Percentiles rank a stretch among this genome's conserved stretches.
phyloP scores from a whole-genome alignment of 2,329 filamentous ascomycete genomes.

The Colletotrichum orchidophilum region DNA sequence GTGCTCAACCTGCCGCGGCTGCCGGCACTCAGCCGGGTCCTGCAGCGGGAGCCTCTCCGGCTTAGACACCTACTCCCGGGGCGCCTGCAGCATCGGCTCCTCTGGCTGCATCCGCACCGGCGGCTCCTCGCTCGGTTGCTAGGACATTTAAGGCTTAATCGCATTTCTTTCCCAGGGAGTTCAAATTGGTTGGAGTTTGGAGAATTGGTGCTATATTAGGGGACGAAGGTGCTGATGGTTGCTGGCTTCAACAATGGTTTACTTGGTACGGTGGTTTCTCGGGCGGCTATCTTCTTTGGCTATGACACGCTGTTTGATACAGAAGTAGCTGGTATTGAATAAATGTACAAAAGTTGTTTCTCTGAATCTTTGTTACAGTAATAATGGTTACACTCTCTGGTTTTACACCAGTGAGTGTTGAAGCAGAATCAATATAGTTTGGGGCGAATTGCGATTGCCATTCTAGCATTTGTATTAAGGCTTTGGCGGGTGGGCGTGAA shows the following conservation, averaged over 20 bases:
- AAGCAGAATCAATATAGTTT: too few relatives aligned
- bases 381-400: too few relatives aligned
- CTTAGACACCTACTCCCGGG: background rate
- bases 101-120: background rate
- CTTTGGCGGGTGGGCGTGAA: too few relatives aligned
- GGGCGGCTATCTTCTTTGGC: background rate
- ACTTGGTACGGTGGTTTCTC: background rate
- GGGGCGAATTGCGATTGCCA: too few relatives aligned
- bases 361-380: background rate
- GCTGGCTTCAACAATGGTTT: slow-evolving; percentile 20
- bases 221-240: background rate
- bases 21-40: background rate
- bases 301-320: slow-evolving; percentile 3
- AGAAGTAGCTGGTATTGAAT: background rate
- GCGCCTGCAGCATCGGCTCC: background rate
- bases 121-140: background rate
- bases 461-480: too few relatives aligned
- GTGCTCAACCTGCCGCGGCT: background rate
- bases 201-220: background rate
- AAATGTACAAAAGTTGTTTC: background rate
- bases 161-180: background rate
- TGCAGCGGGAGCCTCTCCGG: background rate
- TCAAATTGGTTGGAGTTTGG: background rate
- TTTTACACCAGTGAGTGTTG: too few relatives aligned
- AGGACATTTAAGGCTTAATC: slow-evolving; percentile 8